Percentiles rank a stretch among this genome's conserved stretches.
phyloP scores from a whole-genome alignment of 192 early-diverging fungal species.

The Backusella macrospora region DNA sequence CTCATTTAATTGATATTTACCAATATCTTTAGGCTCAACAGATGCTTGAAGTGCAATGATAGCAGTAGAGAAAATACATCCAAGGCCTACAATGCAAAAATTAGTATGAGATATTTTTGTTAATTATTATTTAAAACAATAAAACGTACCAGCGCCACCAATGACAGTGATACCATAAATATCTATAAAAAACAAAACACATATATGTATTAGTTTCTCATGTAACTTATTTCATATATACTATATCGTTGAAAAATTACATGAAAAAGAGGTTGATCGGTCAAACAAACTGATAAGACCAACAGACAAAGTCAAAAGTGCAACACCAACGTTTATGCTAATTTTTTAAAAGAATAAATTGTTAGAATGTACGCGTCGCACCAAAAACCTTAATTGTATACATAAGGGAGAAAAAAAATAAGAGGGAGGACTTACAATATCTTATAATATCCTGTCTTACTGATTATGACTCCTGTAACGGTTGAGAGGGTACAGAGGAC shows the following conservation, averaged over 20 bases:
- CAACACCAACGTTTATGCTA: slow-evolving; percentile 54
- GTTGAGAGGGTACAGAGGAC: slow-evolving; percentile 26
- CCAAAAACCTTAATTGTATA: not conserved
- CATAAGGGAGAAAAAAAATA: not conserved
- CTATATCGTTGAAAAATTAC: not conserved
- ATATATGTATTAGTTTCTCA: not conserved
- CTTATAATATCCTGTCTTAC: slow-evolving; percentile 23
- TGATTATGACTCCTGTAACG: slow-evolving; percentile 28
- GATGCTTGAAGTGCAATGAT: slow-evolving; percentile 43
- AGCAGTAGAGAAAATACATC: slow-evolving; percentile 36
- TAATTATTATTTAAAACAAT: not conserved
- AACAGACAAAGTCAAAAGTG: slow-evolving; percentile 62
- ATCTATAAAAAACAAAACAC: slow-evolving; percentile 5
- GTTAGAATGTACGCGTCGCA: not conserved
- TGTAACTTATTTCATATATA: no score
- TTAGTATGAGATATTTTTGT: not conserved
- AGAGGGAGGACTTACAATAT: slow-evolving; percentile 23
- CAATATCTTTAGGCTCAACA: slow-evolving; percentile 38
- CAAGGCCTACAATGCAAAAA: slow-evolving; percentile 20
- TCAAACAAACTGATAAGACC: slow-evolving; percentile 68
- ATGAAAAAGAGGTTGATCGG: slow-evolving; percentile 27
- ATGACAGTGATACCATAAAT: slow-evolving; percentile 35
- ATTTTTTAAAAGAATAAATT: slow-evolving; percentile 16
- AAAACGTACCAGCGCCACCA: slow-evolving; percentile 21
- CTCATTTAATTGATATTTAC: not conserved